Conservation (phyloP, 1,284 basidiomycete species). For the Malassezia caprae region DNA sequence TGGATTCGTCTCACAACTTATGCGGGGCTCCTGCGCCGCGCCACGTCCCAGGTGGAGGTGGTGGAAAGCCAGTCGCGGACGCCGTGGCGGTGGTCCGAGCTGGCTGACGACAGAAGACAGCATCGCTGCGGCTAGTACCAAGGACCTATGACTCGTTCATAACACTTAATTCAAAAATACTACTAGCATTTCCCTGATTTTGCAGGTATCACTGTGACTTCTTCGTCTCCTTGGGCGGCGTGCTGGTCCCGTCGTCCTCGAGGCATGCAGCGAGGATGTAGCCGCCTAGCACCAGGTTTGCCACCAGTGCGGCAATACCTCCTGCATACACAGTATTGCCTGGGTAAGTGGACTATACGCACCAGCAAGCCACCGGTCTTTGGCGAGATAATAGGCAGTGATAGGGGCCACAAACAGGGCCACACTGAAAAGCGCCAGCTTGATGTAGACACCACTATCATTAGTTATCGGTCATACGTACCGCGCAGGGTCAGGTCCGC, state of each 20-base stretch:
- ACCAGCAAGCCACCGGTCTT: constrained; percentile 33
- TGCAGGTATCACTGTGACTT: constrained; percentile 9
- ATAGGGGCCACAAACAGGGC: constrained; percentile 41
- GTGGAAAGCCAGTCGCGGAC: no score
- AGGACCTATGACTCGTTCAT: no score
- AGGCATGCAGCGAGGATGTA: constrained; percentile 43
- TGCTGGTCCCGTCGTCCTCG: constrained; percentile 27
- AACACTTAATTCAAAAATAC: no score
- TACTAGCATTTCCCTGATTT: no score
- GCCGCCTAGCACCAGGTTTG: constrained; percentile 38
- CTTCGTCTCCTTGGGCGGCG: background rate
- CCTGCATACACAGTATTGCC: constrained; percentile 44
- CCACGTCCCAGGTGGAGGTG: no score
- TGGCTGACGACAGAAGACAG: no score
- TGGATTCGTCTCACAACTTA: no score
- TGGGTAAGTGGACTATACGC: constrained; percentile 9
- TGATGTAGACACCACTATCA: constrained; percentile 36
- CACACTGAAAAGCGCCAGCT: constrained; percentile 38
- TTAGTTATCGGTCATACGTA: background rate
- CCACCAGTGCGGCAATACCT: constrained; percentile 42
- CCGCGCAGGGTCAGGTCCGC: constrained; percentile 11
- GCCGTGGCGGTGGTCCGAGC: no score
- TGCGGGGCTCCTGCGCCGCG: no score
- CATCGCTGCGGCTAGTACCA: no score
- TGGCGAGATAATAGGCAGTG: constrained; percentile 34